Conservation (phyloP, 257 asterid genomes). For the Lavandula angustifolia region DNA sequence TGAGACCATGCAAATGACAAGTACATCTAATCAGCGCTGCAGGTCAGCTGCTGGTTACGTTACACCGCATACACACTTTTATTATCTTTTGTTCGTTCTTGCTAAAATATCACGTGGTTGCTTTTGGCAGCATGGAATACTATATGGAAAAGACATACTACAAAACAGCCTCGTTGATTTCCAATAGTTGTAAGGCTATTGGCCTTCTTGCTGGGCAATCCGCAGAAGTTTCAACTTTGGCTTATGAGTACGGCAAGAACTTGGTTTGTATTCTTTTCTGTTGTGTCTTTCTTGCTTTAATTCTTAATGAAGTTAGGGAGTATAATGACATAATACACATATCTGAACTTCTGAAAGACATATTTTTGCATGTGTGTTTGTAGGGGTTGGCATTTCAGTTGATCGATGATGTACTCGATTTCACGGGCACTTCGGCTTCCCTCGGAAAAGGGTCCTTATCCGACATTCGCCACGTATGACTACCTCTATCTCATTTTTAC, state of each 20-base stretch:
- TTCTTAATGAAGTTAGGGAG: not conserved
- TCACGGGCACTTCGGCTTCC: constrained; percentile 85
- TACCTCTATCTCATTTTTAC: not conserved
- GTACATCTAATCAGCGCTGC: constrained; percentile 82
- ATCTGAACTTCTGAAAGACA: not conserved
- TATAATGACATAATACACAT: too few species aligned
- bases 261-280: constrained; percentile 55
- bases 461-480: constrained; percentile 88
- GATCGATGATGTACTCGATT: constrained; percentile 91
- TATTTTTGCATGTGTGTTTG: constrained; percentile 28
- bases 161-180: constrained; percentile 93
- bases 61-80: not conserved
- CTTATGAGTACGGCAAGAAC: constrained; percentile 92
- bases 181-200: constrained; percentile 91
- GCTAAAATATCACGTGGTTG: constrained; percentile 21
- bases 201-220: constrained; percentile 96
- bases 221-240: constrained; percentile 79
- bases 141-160: constrained; percentile 96
- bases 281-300: not conserved
- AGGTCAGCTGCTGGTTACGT: constrained; percentile 51
- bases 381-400: constrained; percentile 97
- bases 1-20: constrained; percentile 97
- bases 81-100: constrained; percentile 2
- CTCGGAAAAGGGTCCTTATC: constrained; percentile 96
- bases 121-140: constrained; percentile 86